Conservation (phyloP, 2,329 filamentous ascomycete genomes). For the Macrophomina tecta region DNA sequence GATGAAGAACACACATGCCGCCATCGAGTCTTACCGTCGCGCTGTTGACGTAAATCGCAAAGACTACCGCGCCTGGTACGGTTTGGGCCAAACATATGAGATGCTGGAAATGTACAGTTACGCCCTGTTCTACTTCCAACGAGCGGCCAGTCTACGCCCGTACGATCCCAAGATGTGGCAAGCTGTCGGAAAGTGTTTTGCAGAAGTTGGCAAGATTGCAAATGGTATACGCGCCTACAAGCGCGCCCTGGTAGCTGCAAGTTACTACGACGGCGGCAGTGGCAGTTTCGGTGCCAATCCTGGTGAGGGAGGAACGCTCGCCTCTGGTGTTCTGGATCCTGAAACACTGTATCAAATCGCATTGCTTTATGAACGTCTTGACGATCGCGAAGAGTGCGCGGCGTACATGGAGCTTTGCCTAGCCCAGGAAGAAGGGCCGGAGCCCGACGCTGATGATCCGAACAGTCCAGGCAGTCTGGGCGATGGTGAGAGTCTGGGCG, state of each 20-base stretch:
- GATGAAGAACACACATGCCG: conserved; percentile 97
- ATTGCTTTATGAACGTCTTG: conserved; percentile 81
- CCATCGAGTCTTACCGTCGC: conserved; percentile 93
- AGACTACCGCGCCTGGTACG: conserved; percentile 98
- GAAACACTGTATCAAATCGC: conserved; percentile 92
- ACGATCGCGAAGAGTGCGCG: conserved; percentile 78
- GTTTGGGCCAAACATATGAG: conserved; percentile 94
- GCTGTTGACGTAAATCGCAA: conserved; percentile 95
- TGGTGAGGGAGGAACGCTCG: conserved; percentile 48
- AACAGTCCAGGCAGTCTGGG: conserved; percentile 37
- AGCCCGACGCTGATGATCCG: conserved; percentile 39
- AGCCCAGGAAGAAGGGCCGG: conserved; percentile 81
- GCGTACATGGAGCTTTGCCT: conserved; percentile 96
- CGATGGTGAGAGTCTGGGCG: conserved; percentile 61
- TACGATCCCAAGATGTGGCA: conserved; percentile 99
- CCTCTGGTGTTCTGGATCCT: conserved; percentile 74
- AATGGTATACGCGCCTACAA: conserved; percentile 96
- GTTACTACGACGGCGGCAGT: conserved; percentile 76
- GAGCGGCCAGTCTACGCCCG: conserved; percentile 87
- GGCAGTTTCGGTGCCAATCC: conserved; percentile 55
- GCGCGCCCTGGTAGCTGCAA: conserved; percentile 85
- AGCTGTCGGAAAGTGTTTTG: conserved; percentile 88
- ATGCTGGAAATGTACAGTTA: conserved; percentile 98
- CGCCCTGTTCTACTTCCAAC: conserved; percentile 96
- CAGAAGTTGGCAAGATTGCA: conserved; percentile 83